Percentiles rank a stretch among this genome's conserved stretches.
Evolutionary conservation across 768 basidiomycete species (phyloP).

Genomic region (Xerocomellus intermedius): DNA sequence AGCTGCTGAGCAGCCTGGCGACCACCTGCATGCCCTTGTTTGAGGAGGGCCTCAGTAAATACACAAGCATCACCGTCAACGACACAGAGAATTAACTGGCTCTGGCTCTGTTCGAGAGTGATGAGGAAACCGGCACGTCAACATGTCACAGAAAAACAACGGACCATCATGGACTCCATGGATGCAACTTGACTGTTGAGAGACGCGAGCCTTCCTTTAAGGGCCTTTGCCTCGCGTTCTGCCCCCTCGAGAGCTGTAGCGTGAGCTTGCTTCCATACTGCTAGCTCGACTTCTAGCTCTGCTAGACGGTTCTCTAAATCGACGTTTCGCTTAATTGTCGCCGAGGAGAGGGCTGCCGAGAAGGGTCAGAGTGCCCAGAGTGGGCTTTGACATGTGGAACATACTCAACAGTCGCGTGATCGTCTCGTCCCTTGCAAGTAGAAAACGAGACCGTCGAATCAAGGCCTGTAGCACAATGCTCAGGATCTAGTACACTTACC

Average conservation of each 20-base stretch:
- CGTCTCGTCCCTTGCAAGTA: conserved; percentile 60
- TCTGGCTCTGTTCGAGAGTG: conserved; percentile 46
- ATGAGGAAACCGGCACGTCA: conserved; percentile 1
- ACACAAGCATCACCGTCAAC: conserved; percentile 72
- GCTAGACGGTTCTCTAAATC: conserved; percentile 63
- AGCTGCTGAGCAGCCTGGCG: conserved; percentile 57
- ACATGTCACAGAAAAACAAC: background rate
- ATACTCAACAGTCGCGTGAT: conserved; percentile 60
- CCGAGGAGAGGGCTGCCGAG: conserved; percentile 55
- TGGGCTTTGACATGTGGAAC: conserved; percentile 12
- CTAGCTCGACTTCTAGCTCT: conserved; percentile 67
- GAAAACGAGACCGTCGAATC: conserved; percentile 19
- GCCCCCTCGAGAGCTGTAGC: conserved; percentile 58
- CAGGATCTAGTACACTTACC: conserved; percentile 43
- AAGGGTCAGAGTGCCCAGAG: conserved; percentile 10
- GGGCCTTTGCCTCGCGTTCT: conserved; percentile 61
- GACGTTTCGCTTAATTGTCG: conserved; percentile 60
- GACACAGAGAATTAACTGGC: conserved; percentile 69
- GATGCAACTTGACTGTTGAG: conserved; percentile 64
- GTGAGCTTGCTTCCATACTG: conserved; percentile 72
- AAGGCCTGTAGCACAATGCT: conserved; percentile 14
- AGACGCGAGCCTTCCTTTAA: conserved; percentile 64
- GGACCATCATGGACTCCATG: conserved; percentile 50
- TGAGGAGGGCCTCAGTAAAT: conserved; percentile 58
- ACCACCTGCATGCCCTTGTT: conserved; percentile 66